Evolutionary conservation across 2,329 filamentous ascomycete genomes (phyloP).

Genomic region (Cladophialophora immunda): DNA sequence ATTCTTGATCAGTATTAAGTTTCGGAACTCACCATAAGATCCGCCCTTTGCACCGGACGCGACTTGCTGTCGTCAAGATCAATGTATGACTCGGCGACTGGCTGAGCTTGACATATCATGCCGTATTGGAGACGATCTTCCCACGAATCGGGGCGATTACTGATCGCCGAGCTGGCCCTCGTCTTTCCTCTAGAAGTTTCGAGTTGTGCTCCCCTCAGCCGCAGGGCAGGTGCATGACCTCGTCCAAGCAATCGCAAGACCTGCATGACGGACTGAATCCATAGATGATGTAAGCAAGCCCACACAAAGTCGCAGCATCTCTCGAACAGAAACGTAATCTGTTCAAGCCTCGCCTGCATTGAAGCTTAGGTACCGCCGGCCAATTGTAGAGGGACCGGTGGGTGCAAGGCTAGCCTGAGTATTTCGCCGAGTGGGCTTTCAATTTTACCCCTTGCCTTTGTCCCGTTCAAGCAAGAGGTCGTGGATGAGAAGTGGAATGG

Average conservation of each 20-base stretch:
- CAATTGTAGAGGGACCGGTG: not conserved
- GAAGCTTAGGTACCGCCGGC: not conserved
- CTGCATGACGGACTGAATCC: not conserved
- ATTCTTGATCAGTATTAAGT: not conserved
- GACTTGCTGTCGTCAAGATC: too few species aligned
- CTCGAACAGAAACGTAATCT: constrained; percentile 16
- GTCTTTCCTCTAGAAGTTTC: not conserved
- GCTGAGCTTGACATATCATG: too few species aligned
- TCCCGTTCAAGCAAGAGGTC: constrained; percentile 21
- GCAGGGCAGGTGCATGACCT: not conserved
- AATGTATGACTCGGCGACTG: too few species aligned
- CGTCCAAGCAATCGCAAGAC: not conserved
- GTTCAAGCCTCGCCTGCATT: constrained; percentile 6
- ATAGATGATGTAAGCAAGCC: constrained; percentile 21
- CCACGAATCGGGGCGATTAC: not conserved
- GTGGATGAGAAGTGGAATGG: not conserved
- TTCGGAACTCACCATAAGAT: not conserved
- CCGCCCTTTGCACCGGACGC: not conserved
- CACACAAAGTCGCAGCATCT: not conserved
- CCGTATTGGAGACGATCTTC: not conserved
- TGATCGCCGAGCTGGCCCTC: not conserved
- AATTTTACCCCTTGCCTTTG: constrained; percentile 4
- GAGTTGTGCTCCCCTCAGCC: not conserved
- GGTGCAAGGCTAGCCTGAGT: constrained; percentile 4
- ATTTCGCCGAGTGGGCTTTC: not conserved